Evolutionary conservation across 305 asterid genomes (phyloP), one percentile per base, ranked within the genome.

Genomic region (Solanum hybrid): DNA sequence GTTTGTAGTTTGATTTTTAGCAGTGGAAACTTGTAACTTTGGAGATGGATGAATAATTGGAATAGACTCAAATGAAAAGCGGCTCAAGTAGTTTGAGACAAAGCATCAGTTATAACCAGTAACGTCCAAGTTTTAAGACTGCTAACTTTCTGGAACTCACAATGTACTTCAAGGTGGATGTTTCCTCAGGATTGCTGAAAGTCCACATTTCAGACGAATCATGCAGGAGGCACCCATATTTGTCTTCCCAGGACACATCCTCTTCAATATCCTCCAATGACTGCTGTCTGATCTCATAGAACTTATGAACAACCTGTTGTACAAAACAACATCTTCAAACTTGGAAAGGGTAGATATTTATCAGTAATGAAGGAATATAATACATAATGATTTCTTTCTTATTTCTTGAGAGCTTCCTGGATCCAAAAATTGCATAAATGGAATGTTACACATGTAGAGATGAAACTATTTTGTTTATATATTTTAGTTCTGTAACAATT

Each of bases 201-300:
- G 93, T 95, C 99, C 99, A 97, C 92, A 89, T 87, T 87, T 96
- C 99, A 85, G 91, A 90, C 46, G 96, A 92, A 95, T 97, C 99
- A 73, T 91, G 91, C 94, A 96, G 79, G 75, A 97, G 97, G 92
- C 91, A 89, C 88, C 90, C 95, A 39, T 98, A 97, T 92, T 97
- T 96, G 90, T 94, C 98, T 93, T 96, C 97, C 93, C 94, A 94
- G 93, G 94, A 92, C 84, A 90, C 91, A 89, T 95, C 97, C 36
- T 93, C 91, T 57, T 93, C 91, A 83, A 88, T 89, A 88, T 46
- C 88, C 86, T 90, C 93, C 88, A 93, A 42, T 89, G 92, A 89
- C 91, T 91, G 90, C 92, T 94, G 96, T 93, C 97, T 94, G 93
- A 96, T 95, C 89, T 92, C 91, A 92, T 95, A 95, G 93, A 97